A percentile compares a stretch with the other conserved stretches of the same genome.
phyloP scores from a whole-genome alignment of 257 asterid species.

The Solanum chilense region DNA sequence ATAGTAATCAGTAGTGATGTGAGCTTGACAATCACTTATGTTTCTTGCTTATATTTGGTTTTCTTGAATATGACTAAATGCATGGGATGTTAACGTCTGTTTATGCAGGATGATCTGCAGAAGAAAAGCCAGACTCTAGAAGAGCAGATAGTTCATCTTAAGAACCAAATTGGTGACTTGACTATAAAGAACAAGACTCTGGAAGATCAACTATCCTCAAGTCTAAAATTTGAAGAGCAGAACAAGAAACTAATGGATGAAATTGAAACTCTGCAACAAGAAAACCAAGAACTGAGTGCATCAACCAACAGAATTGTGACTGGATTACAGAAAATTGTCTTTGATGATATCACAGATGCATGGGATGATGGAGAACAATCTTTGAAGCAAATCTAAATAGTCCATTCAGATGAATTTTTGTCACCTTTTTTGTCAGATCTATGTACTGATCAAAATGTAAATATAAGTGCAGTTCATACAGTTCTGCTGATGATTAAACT shows the following conservation, averaged over 20 bases:
- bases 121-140: not conserved
- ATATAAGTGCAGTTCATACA: not conserved
- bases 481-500: not conserved
- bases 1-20: conserved; percentile 1
- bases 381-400: not conserved
- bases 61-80: not conserved
- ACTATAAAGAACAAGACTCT: not conserved
- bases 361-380: not conserved
- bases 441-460: not conserved
- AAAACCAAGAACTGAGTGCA: not conserved
- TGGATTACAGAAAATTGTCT: not conserved
- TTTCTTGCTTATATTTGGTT: not conserved
- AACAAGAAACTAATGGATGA: conserved; percentile 1
- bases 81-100: not conserved
- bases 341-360: not conserved
- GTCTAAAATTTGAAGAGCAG: not conserved
- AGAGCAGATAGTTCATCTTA: conserved; percentile 1
- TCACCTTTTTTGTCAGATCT: not conserved
- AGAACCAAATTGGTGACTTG: not conserved
- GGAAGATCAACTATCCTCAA: not conserved
- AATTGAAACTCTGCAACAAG: not conserved
- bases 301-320: not conserved
- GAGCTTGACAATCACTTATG: not conserved
- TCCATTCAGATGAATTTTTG: not conserved
- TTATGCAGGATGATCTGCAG: not conserved